These are phyloP conservation scores for Geosmithia putterillii DNA, from an alignment of 2,329 filamentous ascomycete species.

Conservation along the genomic window DNA sequence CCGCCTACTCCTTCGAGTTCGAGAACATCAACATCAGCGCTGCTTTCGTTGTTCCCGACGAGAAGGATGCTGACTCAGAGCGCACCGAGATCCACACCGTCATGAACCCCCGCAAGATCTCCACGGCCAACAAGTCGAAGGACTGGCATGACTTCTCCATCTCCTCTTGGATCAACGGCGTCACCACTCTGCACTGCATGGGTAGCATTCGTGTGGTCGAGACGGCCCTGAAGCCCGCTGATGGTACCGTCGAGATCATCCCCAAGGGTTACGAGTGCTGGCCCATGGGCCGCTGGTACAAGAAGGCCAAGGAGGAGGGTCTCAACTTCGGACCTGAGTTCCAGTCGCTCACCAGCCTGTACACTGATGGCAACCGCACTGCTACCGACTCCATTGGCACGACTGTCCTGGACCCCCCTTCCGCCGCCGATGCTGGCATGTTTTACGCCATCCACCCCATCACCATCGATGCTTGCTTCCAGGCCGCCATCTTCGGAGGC, in stretches of 20 bases:
- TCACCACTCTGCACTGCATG: not conserved
- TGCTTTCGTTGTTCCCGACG: not conserved
- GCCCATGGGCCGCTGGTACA: not conserved
- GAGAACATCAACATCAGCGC: not conserved
- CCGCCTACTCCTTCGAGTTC: not conserved
- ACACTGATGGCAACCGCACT: not conserved
- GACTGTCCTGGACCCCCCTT: not conserved
- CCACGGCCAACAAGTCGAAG: not conserved
- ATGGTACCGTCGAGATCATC: not conserved
- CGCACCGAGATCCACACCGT: not conserved
- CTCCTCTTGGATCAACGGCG: not conserved
- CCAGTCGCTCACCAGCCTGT: constrained; percentile 2
- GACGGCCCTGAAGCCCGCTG: not conserved
- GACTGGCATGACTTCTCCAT: constrained; percentile 1
- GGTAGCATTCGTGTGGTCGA: not conserved
- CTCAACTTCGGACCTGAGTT: constrained; percentile 1
- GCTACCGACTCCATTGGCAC: constrained; percentile 1
- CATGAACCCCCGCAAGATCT: not conserved
- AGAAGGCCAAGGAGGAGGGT: not conserved
- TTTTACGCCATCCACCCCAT: constrained; percentile 5
- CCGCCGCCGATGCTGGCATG: not conserved
- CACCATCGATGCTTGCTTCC: constrained; percentile 5
- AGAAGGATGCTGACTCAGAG: not conserved
- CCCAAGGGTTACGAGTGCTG: not conserved
- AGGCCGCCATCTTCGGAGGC: constrained; percentile 4